Evolutionary conservation across 306 rosid species (phyloP).

Genomic region (Alnus rubra): DNA sequence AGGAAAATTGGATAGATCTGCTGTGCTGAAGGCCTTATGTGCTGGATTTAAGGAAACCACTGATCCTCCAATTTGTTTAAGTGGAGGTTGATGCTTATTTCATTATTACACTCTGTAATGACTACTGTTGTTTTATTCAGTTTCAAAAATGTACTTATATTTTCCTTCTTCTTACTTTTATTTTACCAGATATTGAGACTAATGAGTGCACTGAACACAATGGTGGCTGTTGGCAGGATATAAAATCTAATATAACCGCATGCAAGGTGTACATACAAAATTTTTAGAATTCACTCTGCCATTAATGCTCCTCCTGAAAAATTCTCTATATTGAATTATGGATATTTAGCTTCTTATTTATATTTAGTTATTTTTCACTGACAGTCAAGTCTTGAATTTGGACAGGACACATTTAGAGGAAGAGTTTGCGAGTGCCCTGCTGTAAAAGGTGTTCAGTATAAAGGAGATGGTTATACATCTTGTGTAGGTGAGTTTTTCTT

Average conservation of each 20-base stretch:
- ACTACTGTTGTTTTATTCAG: not conserved
- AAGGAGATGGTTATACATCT: slow-evolving; percentile 78
- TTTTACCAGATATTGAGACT: slow-evolving; percentile 70
- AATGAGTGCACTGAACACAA: slow-evolving; percentile 75
- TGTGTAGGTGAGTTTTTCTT: slow-evolving; percentile 57
- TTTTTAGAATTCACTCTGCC: not conserved
- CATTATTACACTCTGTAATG: slow-evolving; percentile 4
- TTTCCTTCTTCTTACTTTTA: slow-evolving; percentile 10
- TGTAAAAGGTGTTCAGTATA: slow-evolving; percentile 77
- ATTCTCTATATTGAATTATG: not conserved
- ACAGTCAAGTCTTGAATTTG: slow-evolving; percentile 3
- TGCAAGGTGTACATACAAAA: slow-evolving; percentile 66
- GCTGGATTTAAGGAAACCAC: slow-evolving; percentile 82
- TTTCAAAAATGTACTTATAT: slow-evolving; percentile 1
- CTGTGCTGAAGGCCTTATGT: slow-evolving; percentile 81
- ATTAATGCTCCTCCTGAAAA: not conserved
- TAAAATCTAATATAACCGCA: slow-evolving; percentile 59
- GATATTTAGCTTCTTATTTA: slow-evolving; percentile 4
- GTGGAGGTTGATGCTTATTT: slow-evolving; percentile 59
- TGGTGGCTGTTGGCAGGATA: slow-evolving; percentile 89
- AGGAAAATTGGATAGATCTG: slow-evolving; percentile 88
- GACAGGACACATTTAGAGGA: slow-evolving; percentile 95
- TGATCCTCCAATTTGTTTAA: slow-evolving; percentile 79
- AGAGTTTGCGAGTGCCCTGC: slow-evolving; percentile 94
- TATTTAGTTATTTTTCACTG: slow-evolving; percentile 12